Conservation (phyloP, 192 early-diverging fungal species). For the Entomortierella chlamydospora region DNA sequence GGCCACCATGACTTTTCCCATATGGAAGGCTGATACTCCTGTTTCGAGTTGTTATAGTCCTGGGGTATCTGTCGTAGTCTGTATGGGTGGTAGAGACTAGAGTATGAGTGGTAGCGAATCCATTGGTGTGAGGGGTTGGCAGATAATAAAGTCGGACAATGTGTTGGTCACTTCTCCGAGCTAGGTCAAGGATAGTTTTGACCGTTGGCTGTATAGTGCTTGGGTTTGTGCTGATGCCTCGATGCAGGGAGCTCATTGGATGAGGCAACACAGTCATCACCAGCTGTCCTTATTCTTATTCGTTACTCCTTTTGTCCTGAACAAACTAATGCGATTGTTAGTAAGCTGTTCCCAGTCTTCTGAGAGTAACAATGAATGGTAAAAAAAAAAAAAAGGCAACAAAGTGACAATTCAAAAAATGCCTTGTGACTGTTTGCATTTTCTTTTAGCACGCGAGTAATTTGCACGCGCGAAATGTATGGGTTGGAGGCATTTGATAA, state of each 20-base stretch:
- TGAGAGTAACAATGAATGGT: too few species aligned
- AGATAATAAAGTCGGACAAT: constrained; percentile 51
- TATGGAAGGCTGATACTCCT: constrained; percentile 1
- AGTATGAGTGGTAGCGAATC: constrained; percentile 47
- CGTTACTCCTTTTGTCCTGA: not conserved
- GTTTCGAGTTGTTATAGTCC: not conserved
- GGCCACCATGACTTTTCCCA: not conserved
- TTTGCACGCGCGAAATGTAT: too few species aligned
- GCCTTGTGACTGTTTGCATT: too few species aligned
- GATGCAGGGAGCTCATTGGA: not conserved
- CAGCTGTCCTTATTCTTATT: not conserved
- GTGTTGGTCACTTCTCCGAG: constrained; percentile 25
- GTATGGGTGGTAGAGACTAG: constrained; percentile 7
- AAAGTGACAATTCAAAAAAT: too few species aligned
- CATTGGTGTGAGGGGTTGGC: constrained; percentile 42
- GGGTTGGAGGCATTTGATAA: too few species aligned
- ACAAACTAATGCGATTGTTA: too few species aligned
- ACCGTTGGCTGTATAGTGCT: constrained; percentile 35
- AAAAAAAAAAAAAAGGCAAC: too few species aligned
- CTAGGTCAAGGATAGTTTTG: constrained; percentile 32
- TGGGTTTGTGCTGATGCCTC: not conserved
- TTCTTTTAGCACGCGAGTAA: too few species aligned
- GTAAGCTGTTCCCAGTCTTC: too few species aligned
- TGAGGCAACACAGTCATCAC: constrained; percentile 3
- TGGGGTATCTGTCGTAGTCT: not conserved